These are phyloP conservation scores for Kitagawia praeruptora DNA, from an alignment of 129 eudicot species.

Conservation along the genomic window DNA sequence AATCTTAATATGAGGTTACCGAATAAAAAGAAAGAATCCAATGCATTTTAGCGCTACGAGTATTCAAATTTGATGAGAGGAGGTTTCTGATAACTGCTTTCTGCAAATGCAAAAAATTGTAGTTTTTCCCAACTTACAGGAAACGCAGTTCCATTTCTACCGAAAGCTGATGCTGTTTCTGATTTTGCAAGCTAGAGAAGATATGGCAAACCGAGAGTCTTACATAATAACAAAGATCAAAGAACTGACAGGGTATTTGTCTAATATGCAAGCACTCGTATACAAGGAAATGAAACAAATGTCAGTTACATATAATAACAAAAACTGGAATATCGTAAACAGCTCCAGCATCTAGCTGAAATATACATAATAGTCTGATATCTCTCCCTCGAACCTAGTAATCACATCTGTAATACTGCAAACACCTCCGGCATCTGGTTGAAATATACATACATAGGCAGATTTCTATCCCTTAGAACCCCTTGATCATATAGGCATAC, in stretches of 20 bases:
- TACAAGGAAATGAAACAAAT: neutral
- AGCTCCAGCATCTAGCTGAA: slow-evolving; percentile 5
- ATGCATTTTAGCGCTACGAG: too few relatives aligned
- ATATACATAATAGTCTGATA: neutral
- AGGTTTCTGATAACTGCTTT: too few relatives aligned
- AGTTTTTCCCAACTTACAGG: too few relatives aligned
- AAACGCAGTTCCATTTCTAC: too few relatives aligned
- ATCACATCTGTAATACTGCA: slow-evolving; percentile 37
- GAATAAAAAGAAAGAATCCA: too few relatives aligned
- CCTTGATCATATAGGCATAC: slow-evolving; percentile 43
- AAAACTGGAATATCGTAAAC: neutral
- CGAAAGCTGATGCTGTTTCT: neutral
- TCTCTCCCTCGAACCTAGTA: neutral
- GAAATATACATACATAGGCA: neutral
- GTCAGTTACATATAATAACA: neutral
- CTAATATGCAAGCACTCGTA: neutral
- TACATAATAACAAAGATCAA: neutral
- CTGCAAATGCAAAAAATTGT: too few relatives aligned
- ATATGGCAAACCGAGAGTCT: neutral
- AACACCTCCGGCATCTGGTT: neutral
- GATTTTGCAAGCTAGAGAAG: neutral
- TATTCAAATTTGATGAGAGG: too few relatives aligned
- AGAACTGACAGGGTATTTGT: neutral
- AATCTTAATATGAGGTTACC: too few relatives aligned
- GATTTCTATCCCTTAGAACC: neutral